Evolutionary conservation across 1,284 basidiomycete species (phyloP), one percentile per base, ranked within the genome.

Genomic region (Pterulicium gracile): DNA sequence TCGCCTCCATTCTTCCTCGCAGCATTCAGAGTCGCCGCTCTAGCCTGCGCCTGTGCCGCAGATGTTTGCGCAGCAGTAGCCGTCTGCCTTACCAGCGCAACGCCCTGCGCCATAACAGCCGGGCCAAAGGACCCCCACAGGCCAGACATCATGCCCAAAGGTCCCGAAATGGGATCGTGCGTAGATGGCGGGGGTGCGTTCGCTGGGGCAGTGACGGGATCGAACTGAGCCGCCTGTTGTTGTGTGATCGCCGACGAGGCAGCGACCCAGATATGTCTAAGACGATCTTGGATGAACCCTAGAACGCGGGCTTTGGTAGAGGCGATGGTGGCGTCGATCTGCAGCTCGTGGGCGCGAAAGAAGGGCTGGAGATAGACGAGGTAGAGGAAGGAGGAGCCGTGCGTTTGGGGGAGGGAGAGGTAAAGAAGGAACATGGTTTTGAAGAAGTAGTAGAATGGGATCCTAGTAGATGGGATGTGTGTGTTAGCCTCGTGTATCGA

Each of bases 391-490:
- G 86, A 82, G 0, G 90, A 78, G 19, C 90, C 90, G 53, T 77
- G 75, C 10, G 88, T 92, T 59, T 93, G 89, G 0, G 92, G 92
- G n/a, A 94, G 77, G 10, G 81, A 83, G 47, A 95, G 79, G 67
- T 90, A 95, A 49, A 94, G 77, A 24, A 95, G 77, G 58, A 91
- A 84, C 48, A 91, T 59, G 3, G 81, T 86, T 71, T 93, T 94
- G 58, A 89, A 51, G 44, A 80, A 70, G 63, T 84, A 85, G 68
- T 95, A 95, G 61, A 94, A 78, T 12, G 91, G 91, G 51, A 95
- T 73, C 88, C 89, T 90, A 61, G 50, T 19, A 50, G 46, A 46
- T 46, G 51, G 50, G 46, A 46, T 46, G 51, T 36, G 47, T 46
- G 45, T 39, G n/a, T 36, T 40, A 5, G 21, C 15, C 45, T 15